phyloP scores from a whole-genome alignment of 139 green algal species.

The Coelastrella sp. region DNA sequence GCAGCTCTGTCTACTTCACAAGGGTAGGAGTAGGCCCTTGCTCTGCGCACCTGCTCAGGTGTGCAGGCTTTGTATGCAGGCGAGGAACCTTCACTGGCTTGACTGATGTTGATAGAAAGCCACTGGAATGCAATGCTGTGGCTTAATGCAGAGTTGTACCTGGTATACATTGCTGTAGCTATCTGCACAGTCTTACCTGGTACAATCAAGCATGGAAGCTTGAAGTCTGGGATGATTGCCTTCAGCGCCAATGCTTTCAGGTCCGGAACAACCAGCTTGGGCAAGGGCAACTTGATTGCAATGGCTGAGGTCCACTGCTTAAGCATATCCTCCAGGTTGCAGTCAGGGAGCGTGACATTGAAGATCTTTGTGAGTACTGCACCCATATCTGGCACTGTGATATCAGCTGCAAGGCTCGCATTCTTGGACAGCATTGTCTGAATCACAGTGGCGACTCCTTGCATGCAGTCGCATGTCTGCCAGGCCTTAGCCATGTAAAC shows the following conservation, averaged over 20 bases:
- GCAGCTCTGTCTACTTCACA: no score
- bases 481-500: neutral
- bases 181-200: neutral
- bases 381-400: neutral
- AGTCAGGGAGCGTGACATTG: neutral
- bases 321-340: neutral
- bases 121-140: neutral
- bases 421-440: neutral
- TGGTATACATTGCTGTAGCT: no score
- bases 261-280: neutral
- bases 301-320: neutral
- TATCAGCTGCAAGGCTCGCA: neutral
- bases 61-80: no score
- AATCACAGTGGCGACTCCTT: neutral
- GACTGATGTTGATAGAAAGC: no score
- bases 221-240: slow-evolving; percentile 8
- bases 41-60: no score
- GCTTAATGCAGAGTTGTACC: no score
- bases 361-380: neutral
- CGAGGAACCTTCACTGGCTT: no score
- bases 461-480: neutral
- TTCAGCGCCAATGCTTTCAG: neutral
- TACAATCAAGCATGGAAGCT: slow-evolving; percentile 5
- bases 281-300: slow-evolving; percentile 19
- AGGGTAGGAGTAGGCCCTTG: no score